Evolutionary conservation across 2,329 filamentous ascomycete species (phyloP).

Genomic region (Plenodomus biglobosus): DNA sequence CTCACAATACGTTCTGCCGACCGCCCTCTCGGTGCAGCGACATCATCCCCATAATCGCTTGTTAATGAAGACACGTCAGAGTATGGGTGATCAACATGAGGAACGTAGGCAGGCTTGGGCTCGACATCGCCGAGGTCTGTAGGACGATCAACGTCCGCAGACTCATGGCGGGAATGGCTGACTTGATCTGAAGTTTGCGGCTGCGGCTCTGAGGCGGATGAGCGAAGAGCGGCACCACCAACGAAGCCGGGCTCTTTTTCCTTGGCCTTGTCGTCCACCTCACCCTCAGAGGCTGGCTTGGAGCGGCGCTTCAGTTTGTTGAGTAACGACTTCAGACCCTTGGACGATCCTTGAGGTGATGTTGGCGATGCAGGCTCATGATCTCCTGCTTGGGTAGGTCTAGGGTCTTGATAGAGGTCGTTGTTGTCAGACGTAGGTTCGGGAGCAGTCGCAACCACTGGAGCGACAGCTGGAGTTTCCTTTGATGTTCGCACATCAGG

Average conservation of each 20-base stretch:
- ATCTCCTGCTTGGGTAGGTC: conserved; percentile 3
- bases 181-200: conserved; percentile 10
- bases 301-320: conserved; percentile 45
- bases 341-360: conserved; percentile 32
- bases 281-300: conserved; percentile 28
- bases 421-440: conserved; percentile 13
- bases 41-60: conserved; percentile 13
- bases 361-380: conserved; percentile 22
- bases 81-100: conserved; percentile 18
- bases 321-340: conserved; percentile 43
- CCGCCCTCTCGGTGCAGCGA: conserved; percentile 20
- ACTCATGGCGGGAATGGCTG: conserved; percentile 7
- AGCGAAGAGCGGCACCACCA: conserved; percentile 47
- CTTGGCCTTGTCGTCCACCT: conserved; percentile 12
- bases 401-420: conserved; percentile 17
- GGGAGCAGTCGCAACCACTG: conserved; percentile 6
- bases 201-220: conserved; percentile 21
- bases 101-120: conserved; percentile 18
- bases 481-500: conserved; percentile 58
- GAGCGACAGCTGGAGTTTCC: conserved; percentile 28
- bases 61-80: conserved; percentile 44
- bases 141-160: conserved; percentile 10
- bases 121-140: conserved; percentile 17
- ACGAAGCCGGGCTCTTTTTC: conserved; percentile 45
- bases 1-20: conserved; percentile 23